Conservation (phyloP, 495 filamentous ascomycete species). For the Tetracladium marchalianum region DNA sequence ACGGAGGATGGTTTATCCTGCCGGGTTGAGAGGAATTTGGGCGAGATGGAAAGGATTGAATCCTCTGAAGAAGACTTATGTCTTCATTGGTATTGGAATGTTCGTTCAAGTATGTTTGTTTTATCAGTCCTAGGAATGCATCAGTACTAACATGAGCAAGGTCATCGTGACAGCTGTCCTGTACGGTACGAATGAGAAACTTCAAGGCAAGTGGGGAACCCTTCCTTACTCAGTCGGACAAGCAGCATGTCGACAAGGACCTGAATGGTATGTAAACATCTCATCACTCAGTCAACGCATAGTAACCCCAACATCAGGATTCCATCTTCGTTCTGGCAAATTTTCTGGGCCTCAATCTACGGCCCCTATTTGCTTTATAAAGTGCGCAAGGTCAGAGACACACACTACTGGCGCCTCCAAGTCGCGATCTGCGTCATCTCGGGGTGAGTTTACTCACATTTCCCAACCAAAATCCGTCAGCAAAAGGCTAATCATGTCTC, state of each 20-base stretch:
- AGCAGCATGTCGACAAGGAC: constrained; percentile 47
- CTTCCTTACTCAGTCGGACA: constrained; percentile 36
- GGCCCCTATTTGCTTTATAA: constrained; percentile 37
- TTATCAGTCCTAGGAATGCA: background rate
- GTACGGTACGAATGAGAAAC: constrained; percentile 56
- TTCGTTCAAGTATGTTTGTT: constrained; percentile 34
- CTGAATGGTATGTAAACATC: constrained; percentile 18
- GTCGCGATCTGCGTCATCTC: constrained; percentile 50
- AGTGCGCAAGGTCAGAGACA: constrained; percentile 46
- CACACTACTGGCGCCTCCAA: constrained; percentile 58
- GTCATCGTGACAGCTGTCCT: constrained; percentile 49
- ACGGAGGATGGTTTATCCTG: constrained; percentile 16
- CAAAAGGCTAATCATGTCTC: constrained; percentile 2
- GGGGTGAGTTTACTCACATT: constrained; percentile 26
- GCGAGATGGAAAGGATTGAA: constrained; percentile 28
- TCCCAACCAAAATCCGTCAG: background rate
- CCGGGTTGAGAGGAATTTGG: constrained; percentile 19
- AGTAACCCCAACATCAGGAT: constrained; percentile 29
- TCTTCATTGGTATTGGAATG: constrained; percentile 40
- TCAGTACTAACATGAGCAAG: constrained; percentile 22
- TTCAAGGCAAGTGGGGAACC: constrained; percentile 44
- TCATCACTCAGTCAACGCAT: background rate
- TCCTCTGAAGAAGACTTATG: constrained; percentile 34
- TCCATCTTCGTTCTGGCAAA: constrained; percentile 53
- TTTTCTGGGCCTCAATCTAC: constrained; percentile 53